Percentiles rank a stretch among this genome's conserved stretches.
phyloP scores from a whole-genome alignment of 306 rosid genomes.

The Rosa chinensis region DNA sequence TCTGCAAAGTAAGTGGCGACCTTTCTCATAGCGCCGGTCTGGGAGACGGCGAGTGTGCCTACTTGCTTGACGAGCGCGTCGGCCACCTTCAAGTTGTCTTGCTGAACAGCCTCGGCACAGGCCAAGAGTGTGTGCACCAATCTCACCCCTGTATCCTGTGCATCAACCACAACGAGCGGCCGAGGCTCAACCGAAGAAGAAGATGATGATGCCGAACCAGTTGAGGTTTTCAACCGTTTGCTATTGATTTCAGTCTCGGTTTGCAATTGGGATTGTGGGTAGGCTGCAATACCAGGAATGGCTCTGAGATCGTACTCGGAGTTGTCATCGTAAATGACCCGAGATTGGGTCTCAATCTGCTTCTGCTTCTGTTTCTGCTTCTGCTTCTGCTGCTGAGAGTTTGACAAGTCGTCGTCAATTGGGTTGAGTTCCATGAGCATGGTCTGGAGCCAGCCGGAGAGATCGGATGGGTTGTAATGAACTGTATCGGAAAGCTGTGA shows the following conservation, averaged over 20 bases:
- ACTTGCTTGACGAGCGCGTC: slow-evolving; percentile 64
- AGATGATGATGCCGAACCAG: background rate
- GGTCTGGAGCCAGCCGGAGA: slow-evolving; percentile 74
- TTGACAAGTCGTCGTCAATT: background rate
- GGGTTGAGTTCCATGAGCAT: slow-evolving; percentile 66
- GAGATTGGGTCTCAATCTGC: slow-evolving; percentile 15
- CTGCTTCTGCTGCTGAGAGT: too few relatives aligned
- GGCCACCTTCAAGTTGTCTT: slow-evolving; percentile 56
- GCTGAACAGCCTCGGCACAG: slow-evolving; percentile 75
- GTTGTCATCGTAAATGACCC: slow-evolving; percentile 47
- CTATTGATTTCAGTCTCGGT: background rate
- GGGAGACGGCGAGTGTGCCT: slow-evolving; percentile 53
- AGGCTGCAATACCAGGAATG: slow-evolving; percentile 75
- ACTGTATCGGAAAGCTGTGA: slow-evolving; percentile 66
- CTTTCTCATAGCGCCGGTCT: slow-evolving; percentile 74
- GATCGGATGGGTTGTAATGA: slow-evolving; percentile 82
- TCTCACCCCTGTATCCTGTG: slow-evolving; percentile 75
- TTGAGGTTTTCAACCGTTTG: slow-evolving; percentile 45
- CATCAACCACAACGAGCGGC: slow-evolving; percentile 60
- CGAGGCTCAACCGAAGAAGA: slow-evolving; percentile 28
- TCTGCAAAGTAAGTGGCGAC: slow-evolving; percentile 74
- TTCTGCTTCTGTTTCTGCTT: too few relatives aligned
- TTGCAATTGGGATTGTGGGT: slow-evolving; percentile 33
- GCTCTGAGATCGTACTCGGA: slow-evolving; percentile 82
- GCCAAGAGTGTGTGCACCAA: slow-evolving; percentile 81